These are phyloP conservation scores for Erodium trifolium DNA, from an alignment of 441 rosid species.

Conservation along the genomic window DNA sequence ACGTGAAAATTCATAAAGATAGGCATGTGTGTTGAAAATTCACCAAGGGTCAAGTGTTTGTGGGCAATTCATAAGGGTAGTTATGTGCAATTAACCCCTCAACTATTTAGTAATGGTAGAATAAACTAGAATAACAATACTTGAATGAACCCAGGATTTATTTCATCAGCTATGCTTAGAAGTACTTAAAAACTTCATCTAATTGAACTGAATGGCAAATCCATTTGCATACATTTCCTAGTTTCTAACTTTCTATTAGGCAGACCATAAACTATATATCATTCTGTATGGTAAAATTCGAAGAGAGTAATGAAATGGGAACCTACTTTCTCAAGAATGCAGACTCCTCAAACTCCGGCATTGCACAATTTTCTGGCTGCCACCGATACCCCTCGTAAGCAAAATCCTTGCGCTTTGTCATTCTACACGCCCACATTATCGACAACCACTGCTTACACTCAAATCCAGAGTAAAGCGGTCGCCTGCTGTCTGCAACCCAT, in stretches of 20 bases:
- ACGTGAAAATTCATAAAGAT: too few species aligned
- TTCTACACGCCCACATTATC: slow-evolving; percentile 83
- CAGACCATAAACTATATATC: not conserved
- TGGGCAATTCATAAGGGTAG: not conserved
- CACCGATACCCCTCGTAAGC: slow-evolving; percentile 64
- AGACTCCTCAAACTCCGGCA: slow-evolving; percentile 48
- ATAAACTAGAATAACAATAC: not conserved
- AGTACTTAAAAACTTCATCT: not conserved
- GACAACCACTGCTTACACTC: slow-evolving; percentile 83
- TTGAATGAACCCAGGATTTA: not conserved
- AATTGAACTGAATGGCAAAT: not conserved
- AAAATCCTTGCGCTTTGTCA: slow-evolving; percentile 62
- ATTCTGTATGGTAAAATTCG: not conserved
- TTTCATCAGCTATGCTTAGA: not conserved
- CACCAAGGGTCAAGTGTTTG: too few species aligned
- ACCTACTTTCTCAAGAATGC: slow-evolving; percentile 58
- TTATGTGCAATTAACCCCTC: not conserved
- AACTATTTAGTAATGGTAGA: not conserved
- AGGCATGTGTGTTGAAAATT: too few species aligned
- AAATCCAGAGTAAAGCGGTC: slow-evolving; percentile 68
- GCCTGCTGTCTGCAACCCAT: slow-evolving; percentile 56
- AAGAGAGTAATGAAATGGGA: not conserved
- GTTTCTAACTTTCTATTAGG: too few species aligned
- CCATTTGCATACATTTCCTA: not conserved
- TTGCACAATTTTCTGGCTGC: slow-evolving; percentile 66